Evolutionary conservation across 148 eudicot species (phyloP), one percentile per base, ranked within the genome.

Genomic region (Diospyros kaki): DNA sequence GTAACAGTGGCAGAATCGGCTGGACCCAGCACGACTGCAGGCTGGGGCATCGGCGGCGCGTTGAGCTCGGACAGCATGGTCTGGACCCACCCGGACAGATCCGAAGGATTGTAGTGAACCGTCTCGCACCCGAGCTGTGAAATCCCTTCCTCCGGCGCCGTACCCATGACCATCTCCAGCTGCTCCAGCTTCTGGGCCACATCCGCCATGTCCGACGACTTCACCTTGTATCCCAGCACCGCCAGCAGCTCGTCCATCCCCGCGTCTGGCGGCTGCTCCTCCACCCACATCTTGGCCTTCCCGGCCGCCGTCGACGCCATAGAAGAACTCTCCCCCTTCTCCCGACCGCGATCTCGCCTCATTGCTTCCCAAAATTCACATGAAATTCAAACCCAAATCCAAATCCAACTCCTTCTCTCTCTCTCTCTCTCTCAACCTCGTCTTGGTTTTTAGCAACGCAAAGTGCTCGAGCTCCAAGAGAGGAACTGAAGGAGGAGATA

Each of bases 31-130:
- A 38, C 52, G 0, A 14, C 61, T 14, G 14, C 73, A 9, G 42
- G 51, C 13, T 38, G 41, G 9, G 13, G 18, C 14, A n/a, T 4
- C n/a, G 75, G 75, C 6, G 75, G 40, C 13, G 45, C 80, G 58
- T 79, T 84, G 73, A 91, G 81, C 88, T 89, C 98, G 0, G 87
- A 78, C 1, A 92, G 71, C 93, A 94, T 86, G 58, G 76, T 86
- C 38, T 92, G 86, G 3, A 87, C 85, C 98, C 98, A 94, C 0
- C 86, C 83, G 1, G 94, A 85, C 1, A 92, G 84, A 86, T 95
- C 97, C 43, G 98, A 86, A 0, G 98, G 98, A 73, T 95, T 95
- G 66, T 83, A 87, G 58, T 95, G 98, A 60, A 88, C 86, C 0
- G 92, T 85, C 14, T 90, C 97, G 12, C 77, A 77, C 2, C 77